A percentile compares a stretch with the other conserved stretches of the same genome.
Evolutionary conservation across 2,329 filamentous ascomycete genomes (phyloP).

Genomic region (Botrytis byssoidea): DNA sequence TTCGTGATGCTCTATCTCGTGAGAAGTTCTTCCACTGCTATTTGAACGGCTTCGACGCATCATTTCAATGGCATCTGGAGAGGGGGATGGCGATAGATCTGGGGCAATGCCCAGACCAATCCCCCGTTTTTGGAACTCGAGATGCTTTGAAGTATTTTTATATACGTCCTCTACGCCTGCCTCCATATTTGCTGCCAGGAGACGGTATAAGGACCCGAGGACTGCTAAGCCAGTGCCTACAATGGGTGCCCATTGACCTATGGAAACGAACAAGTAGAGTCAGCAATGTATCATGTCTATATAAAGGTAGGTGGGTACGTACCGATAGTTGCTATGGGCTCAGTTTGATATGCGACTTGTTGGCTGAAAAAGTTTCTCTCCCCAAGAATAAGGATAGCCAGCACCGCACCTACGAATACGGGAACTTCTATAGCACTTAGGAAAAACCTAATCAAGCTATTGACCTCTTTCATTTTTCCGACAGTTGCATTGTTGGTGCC

Average conservation of each 20-base stretch:
- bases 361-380: conserved; percentile 63
- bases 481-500: conserved; percentile 56
- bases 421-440: conserved; percentile 57
- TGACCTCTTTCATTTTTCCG: conserved; percentile 52
- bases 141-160: conserved; percentile 10
- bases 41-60: conserved; percentile 21
- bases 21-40: conserved; percentile 13
- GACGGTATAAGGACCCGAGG: conserved; percentile 57
- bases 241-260: conserved; percentile 60
- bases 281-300: conserved; percentile 13
- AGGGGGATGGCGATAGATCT: conserved; percentile 15
- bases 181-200: conserved; percentile 39
- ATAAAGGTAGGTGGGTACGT: conserved; percentile 33
- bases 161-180: conserved; percentile 15
- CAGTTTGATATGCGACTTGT: conserved; percentile 57
- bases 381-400: conserved; percentile 59
- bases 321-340: conserved; percentile 62
- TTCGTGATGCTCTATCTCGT: conserved; percentile 17
- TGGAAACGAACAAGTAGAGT: conserved; percentile 35
- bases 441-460: conserved; percentile 53
- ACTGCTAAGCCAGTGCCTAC: conserved; percentile 57
- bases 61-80: conserved; percentile 6
- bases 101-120: background rate
- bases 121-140: conserved; percentile 12
- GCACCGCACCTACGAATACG: conserved; percentile 56